These are phyloP conservation scores for Castanea mollissima DNA, from an alignment of 306 rosid species.

Conservation along the genomic window DNA sequence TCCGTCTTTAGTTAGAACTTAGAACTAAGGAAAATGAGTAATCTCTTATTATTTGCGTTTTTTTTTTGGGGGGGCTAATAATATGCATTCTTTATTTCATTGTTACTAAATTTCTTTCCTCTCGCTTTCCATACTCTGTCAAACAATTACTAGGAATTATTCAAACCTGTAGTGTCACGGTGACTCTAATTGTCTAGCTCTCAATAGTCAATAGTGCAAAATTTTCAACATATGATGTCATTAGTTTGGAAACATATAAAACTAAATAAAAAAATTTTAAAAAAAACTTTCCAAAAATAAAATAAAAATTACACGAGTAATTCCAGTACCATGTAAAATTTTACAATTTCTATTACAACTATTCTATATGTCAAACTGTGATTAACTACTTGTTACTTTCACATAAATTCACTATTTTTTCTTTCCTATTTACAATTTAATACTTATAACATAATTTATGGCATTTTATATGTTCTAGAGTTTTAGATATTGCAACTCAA, in stretches of 20 bases:
- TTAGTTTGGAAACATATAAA: neutral
- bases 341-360: accelerated
- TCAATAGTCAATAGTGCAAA: neutral
- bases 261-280: neutral
- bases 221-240: neutral
- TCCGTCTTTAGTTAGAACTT: no score
- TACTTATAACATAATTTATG: accelerated
- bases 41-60: no score
- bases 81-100: neutral
- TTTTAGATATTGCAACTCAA: no score
- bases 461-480: no score
- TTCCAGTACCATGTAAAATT: accelerated
- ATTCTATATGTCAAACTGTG: accelerated
- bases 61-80: no score
- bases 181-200: neutral
- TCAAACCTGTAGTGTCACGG: neutral
- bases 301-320: no score
- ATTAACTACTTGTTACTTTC: accelerated
- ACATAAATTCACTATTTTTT: accelerated
- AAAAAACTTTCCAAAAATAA: no score
- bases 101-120: neutral
- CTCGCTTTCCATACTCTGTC: no score
- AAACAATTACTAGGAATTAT: no score
- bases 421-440: accelerated
- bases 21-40: no score